Percentiles rank a stretch among this genome's conserved stretches.
phyloP scores from a whole-genome alignment of 2,329 filamentous ascomycete species.

The Colletotrichum sp. region DNA sequence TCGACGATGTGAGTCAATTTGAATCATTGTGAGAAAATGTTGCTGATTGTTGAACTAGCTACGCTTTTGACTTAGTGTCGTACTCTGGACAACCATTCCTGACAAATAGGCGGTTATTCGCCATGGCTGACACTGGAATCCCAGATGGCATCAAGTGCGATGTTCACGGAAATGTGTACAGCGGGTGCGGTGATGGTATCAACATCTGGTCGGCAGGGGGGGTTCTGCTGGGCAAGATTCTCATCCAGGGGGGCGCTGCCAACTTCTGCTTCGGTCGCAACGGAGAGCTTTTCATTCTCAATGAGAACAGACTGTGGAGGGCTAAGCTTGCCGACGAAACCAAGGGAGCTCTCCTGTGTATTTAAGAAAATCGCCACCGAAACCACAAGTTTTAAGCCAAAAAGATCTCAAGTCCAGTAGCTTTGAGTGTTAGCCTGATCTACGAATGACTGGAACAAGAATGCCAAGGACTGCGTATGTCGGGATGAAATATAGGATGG shows the following conservation, averaged over 20 bases:
- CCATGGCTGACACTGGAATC: constrained; percentile 50
- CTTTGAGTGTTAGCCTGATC: too few species aligned
- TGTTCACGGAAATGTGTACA: constrained; percentile 51
- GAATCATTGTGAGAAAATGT: not conserved
- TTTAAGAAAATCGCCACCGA: not conserved
- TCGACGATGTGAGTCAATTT: constrained; percentile 18
- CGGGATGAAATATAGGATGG: too few species aligned
- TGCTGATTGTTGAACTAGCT: constrained; percentile 27
- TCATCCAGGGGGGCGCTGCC: constrained; percentile 44
- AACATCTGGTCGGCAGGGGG: constrained; percentile 53
- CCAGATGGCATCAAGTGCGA: constrained; percentile 56
- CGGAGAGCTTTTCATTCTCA: constrained; percentile 50
- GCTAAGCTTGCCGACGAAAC: constrained; percentile 34
- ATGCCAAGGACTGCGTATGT: too few species aligned
- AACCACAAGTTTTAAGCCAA: not conserved
- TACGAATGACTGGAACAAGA: too few species aligned
- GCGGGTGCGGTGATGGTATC: constrained; percentile 53
- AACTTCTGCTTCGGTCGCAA: constrained; percentile 54
- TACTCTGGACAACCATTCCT: constrained; percentile 35
- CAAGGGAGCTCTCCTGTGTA: constrained; percentile 28
- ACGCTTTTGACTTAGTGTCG: constrained; percentile 37
- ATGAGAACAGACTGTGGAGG: constrained; percentile 49
- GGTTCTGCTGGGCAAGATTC: constrained; percentile 49
- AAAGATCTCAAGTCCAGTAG: too few species aligned
- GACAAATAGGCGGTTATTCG: constrained; percentile 53